phyloP scores from a whole-genome alignment of 345 rosid genomes.

The Chamaenerion angustifolium region DNA sequence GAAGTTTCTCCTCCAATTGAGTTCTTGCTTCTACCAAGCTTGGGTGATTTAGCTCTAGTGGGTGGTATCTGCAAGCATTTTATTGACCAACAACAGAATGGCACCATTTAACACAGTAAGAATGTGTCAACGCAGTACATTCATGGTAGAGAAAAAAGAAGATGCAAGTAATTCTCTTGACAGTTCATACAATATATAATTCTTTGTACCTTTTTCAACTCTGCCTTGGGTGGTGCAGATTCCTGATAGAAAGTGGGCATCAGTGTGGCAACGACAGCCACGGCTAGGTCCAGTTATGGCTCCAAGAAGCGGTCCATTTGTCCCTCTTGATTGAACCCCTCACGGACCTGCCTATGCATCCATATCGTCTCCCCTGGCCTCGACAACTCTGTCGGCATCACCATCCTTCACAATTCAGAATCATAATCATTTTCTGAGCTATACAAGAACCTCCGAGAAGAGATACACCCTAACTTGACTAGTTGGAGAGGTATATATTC shows the following conservation, averaged over 20 bases:
- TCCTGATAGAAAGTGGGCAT: slow-evolving; percentile 98
- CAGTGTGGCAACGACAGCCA: slow-evolving; percentile 59
- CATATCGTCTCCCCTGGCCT: slow-evolving; percentile 31
- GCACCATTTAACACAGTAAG: slow-evolving; percentile 1
- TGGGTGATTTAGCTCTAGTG: slow-evolving; percentile 97
- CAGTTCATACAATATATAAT: slow-evolving; percentile 2
- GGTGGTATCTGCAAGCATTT: slow-evolving; percentile 57
- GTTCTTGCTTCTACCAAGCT: too few relatives aligned
- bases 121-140: background rate
- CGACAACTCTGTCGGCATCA: too few relatives aligned
- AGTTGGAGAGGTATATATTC: too few relatives aligned
- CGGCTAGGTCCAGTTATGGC: slow-evolving; percentile 8
- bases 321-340: slow-evolving; percentile 51
- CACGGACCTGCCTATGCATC: slow-evolving; percentile 48
- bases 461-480: too few relatives aligned
- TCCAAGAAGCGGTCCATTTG: slow-evolving; percentile 57
- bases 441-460: too few relatives aligned
- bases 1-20: slow-evolving; percentile 22
- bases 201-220: slow-evolving; percentile 68
- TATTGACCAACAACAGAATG: background rate
- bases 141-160: background rate
- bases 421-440: too few relatives aligned
- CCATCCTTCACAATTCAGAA: too few relatives aligned
- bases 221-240: slow-evolving; percentile 71
- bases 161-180: background rate